Base-by-base conservation (phyloP, 768 basidiomycete species). In the Xanthoconium stramineum region DNA sequence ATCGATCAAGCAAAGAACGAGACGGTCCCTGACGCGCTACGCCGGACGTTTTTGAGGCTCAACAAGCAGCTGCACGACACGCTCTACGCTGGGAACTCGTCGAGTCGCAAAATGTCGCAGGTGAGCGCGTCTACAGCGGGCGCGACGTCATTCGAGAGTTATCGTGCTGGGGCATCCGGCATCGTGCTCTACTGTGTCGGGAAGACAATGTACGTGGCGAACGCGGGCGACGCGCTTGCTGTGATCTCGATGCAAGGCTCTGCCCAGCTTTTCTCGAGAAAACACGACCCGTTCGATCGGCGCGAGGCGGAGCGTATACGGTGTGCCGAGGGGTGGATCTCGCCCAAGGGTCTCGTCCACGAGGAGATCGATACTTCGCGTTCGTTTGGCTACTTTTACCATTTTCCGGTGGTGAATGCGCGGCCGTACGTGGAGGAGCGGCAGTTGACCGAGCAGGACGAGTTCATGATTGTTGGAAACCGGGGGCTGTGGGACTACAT, bases 391-490 rank as follows among this genome's bases (percentile, higher is more conserved):
- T 93, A 89, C 73, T 98, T 85, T 75, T 85, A 91, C 64, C 83
- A 92, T 28, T 80, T 93, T 45, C 96, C 95, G 0, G 84, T 94
- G 35, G 82, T 98, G 70, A 96, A 96, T 67, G 86, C 97, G 0
- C 80, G 88, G 7, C 96, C 97, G 0, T 83, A 92, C 68, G 82
- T 96, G 58, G 76, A 76, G 61, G 77, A 75, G 5, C 84, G 87
- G 59, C 79, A 85, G 46, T 74, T 99, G 17, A 80, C 84, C 3
- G 87, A 91, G 58, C 80, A 85, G 52, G 97, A 99, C 72, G 96
- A 99, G 72, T 97, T 98, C 66, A 83, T 98, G 65, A 96, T 99
- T 74, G 82, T 99, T 57, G 97, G 88, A 30, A 98, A 98, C 69
- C 82, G 85, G 6, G 93, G 92, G 0, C 70, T 98, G 28, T 99